Conservation (phyloP, 257 asterid species). For the Nicotiana tabacum region DNA sequence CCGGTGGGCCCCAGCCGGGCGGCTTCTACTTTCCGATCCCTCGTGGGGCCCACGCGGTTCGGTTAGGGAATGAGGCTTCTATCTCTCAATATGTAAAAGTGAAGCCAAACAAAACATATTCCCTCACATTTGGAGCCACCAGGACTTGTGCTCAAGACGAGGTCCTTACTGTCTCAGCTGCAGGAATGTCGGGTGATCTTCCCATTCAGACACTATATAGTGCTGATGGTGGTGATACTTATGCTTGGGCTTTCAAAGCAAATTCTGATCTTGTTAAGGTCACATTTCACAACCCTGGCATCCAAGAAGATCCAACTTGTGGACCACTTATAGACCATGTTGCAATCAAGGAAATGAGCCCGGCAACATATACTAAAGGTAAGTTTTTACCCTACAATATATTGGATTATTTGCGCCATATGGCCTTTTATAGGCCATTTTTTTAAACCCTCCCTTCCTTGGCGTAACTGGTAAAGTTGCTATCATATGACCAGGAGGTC, state of each 20-base stretch:
- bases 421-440: not conserved
- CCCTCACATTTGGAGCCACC: conserved; percentile 65
- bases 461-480: no score
- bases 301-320: conserved; percentile 75
- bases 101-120: conserved; percentile 30
- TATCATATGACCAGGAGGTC: no score
- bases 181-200: conserved; percentile 48
- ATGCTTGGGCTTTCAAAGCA: conserved; percentile 73
- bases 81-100: conserved; percentile 47
- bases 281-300: conserved; percentile 64
- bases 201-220: conserved; percentile 73
- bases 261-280: conserved; percentile 42
- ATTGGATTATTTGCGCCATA: not conserved
- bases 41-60: conserved; percentile 62
- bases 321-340: conserved; percentile 73
- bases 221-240: conserved; percentile 70
- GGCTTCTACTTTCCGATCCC: conserved; percentile 62
- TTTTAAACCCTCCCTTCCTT: not conserved
- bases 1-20: conserved; percentile 75
- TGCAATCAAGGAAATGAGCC: conserved; percentile 63
- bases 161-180: conserved; percentile 46
- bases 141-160: conserved; percentile 84
- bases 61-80: conserved; percentile 75
- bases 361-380: conserved; percentile 39
- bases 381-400: not conserved